phyloP scores from a whole-genome alignment of 2,329 filamentous ascomycete genomes.

The Aureobasidium zeae region DNA sequence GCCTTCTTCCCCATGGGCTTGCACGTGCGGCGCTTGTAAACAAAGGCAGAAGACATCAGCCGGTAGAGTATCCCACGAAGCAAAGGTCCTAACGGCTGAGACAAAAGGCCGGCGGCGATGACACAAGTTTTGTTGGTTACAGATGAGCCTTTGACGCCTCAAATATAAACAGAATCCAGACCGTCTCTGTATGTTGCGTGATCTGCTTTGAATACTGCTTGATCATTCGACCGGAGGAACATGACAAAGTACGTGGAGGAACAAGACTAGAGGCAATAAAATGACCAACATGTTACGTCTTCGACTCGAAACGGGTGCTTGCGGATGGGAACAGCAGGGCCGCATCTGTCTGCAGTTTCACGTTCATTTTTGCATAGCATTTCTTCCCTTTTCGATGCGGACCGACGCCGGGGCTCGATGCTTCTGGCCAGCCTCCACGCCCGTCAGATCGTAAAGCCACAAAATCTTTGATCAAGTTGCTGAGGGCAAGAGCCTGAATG shows the following conservation, averaged over 20 bases:
- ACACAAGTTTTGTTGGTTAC: neutral
- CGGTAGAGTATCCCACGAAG: slow-evolving; percentile 3
- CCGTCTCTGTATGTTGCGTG: no score
- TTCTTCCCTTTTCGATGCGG: neutral
- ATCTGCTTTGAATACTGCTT: no score
- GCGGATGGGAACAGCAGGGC: neutral
- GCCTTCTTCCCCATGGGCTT: slow-evolving; percentile 8
- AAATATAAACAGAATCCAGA: no score
- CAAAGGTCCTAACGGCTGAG: neutral
- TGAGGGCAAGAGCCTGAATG: slow-evolving; percentile 10
- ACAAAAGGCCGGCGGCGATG: neutral
- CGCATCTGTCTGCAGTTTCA: neutral
- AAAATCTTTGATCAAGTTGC: no score
- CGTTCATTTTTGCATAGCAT: neutral
- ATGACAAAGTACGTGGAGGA: slow-evolving; percentile 1
- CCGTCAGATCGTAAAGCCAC: slow-evolving; percentile 3
- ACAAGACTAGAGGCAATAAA: slow-evolving; percentile 5
- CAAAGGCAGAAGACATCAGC: slow-evolving; percentile 13
- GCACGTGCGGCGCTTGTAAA: slow-evolving; percentile 10
- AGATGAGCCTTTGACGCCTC: slow-evolving; percentile 3
- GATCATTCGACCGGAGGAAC: neutral
- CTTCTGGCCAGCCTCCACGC: slow-evolving; percentile 7
- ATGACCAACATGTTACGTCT: slow-evolving; percentile 3
- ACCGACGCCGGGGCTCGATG: slow-evolving; percentile 8
- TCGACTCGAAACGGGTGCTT: slow-evolving; percentile 6